These are phyloP conservation scores for Ammopiptanthus mongolicus DNA, from an alignment of 306 rosid genomes.

Conservation along the genomic window DNA sequence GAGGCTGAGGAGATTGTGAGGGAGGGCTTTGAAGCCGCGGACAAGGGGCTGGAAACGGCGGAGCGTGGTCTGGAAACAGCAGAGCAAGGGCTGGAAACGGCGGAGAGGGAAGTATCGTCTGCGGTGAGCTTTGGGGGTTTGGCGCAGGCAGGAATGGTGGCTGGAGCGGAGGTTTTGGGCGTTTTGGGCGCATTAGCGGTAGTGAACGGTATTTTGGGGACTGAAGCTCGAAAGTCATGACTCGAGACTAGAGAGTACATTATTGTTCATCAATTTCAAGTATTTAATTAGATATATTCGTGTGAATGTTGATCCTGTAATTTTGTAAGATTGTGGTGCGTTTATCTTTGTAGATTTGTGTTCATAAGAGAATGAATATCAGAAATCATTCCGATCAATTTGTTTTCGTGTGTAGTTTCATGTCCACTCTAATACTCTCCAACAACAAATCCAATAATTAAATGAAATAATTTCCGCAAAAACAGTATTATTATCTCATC, in stretches of 20 bases:
- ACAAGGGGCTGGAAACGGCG: conserved; percentile 49
- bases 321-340: neutral
- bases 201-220: conserved; percentile 77
- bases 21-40: conserved; percentile 78
- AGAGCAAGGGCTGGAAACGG: conserved; percentile 48
- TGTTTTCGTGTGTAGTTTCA: neutral
- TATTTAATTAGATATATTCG: conserved; percentile 12
- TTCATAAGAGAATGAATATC: neutral
- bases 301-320: neutral
- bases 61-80: conserved; percentile 47
- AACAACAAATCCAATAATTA: too few relatives aligned
- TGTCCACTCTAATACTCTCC: too few relatives aligned
- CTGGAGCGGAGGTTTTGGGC: conserved; percentile 66
- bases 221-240: conserved; percentile 51
- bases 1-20: conserved; percentile 65
- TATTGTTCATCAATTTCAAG: neutral
- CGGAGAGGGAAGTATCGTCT: conserved; percentile 24
- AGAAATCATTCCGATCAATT: neutral
- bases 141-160: conserved; percentile 81
- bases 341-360: neutral
- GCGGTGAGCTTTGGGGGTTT: conserved; percentile 48
- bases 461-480: too few relatives aligned
- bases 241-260: neutral
- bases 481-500: too few relatives aligned
- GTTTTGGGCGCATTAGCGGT: conserved; percentile 63